Conservation (phyloP, 1,284 basidiomycete species). For the Moesziomyces aphidis region DNA sequence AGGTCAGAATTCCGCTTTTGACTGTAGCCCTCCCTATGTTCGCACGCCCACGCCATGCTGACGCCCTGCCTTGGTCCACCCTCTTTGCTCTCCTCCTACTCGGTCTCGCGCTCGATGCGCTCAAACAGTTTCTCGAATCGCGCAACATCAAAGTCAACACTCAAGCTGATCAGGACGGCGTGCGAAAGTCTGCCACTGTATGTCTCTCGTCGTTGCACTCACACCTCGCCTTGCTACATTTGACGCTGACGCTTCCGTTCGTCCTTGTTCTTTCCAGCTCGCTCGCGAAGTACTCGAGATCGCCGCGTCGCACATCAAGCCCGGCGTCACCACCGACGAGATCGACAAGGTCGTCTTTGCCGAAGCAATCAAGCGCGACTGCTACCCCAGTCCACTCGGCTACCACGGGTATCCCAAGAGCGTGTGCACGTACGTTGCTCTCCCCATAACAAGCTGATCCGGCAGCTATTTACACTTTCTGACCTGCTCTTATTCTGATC, state of each 20-base stretch:
- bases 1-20: slow-evolving; percentile 54
- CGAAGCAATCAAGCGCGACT: slow-evolving; percentile 87
- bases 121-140: slow-evolving; percentile 59
- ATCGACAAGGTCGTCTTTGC: slow-evolving; percentile 92
- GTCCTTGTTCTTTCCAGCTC: slow-evolving; percentile 73
- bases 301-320: slow-evolving; percentile 83
- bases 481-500: background rate
- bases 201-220: slow-evolving; percentile 6
- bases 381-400: slow-evolving; percentile 93
- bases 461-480: background rate
- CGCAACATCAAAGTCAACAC: slow-evolving; percentile 63
- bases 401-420: slow-evolving; percentile 95
- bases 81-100: slow-evolving; percentile 36
- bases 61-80: slow-evolving; percentile 14
- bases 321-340: slow-evolving; percentile 94
- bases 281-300: slow-evolving; percentile 90
- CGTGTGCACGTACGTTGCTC: slow-evolving; percentile 77
- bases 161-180: slow-evolving; percentile 58
- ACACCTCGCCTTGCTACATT: no score
- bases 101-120: slow-evolving; percentile 25
- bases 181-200: slow-evolving; percentile 56
- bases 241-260: background rate
- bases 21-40: slow-evolving; percentile 25
- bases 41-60: slow-evolving; percentile 12
- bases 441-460: background rate